Conservation (phyloP, 164 flowering plant species). For the Nymphaea colorata region DNA sequence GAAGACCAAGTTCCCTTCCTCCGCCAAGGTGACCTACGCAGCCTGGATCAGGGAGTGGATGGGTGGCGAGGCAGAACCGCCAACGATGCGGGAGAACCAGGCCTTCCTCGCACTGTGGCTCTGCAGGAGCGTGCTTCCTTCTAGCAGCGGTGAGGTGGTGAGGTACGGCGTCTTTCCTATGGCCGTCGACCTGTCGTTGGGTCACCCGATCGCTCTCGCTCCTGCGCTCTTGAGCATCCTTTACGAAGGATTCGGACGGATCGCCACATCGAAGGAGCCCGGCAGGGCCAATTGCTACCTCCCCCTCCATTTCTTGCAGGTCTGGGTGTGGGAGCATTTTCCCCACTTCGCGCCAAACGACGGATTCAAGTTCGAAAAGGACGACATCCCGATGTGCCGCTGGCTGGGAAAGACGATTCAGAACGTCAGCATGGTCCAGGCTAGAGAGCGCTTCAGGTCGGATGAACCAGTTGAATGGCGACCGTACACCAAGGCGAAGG, state of each 20-base stretch:
- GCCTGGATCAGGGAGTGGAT: not conserved
- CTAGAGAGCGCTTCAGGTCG: not conserved
- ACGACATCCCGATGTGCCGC: not conserved
- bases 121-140: not conserved
- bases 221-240: not conserved
- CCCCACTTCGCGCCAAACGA: not conserved
- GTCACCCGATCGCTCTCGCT: not conserved
- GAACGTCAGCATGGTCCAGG: not conserved
- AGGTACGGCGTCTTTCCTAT: not conserved
- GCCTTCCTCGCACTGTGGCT: not conserved
- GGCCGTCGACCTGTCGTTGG: not conserved
- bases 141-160: not conserved
- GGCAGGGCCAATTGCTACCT: not conserved
- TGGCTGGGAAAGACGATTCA: not conserved
- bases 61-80: not conserved
- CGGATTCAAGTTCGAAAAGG: not conserved
- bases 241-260: not conserved
- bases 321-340: not conserved
- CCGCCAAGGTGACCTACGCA: not conserved
- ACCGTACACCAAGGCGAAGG: not conserved
- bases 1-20: not conserved
- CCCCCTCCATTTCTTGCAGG: not conserved
- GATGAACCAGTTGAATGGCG: not conserved
- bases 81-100: not conserved
- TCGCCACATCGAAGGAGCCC: not conserved